Evolutionary conservation across 1,139 yeast genomes (phyloP).

Genomic region (Geotrichum fermentans): DNA sequence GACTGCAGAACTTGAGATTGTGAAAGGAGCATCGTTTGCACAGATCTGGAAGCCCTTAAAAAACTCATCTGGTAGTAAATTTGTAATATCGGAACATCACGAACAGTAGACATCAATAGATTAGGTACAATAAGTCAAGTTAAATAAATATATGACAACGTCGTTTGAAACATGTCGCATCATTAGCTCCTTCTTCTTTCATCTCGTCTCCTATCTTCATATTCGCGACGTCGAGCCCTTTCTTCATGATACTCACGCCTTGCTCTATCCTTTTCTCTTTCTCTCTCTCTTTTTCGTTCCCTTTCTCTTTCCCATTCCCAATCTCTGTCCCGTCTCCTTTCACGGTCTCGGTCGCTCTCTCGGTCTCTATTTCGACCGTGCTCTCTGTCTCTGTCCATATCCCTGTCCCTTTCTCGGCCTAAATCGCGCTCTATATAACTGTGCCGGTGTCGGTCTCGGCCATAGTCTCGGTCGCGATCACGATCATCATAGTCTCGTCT

Average conservation of each 20-base stretch:
- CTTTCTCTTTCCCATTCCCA: not conserved
- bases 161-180: too few species aligned
- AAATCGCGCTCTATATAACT: slow-evolving; percentile 13
- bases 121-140: too few species aligned
- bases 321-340: not conserved
- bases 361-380: not conserved
- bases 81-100: too few species aligned
- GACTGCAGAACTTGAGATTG: too few species aligned
- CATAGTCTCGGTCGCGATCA: not conserved
- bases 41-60: too few species aligned
- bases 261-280: not conserved
- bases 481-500: not conserved
- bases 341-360: not conserved
- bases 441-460: not conserved
- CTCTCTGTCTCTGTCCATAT: not conserved
- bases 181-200: not conserved
- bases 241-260: not conserved
- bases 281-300: not conserved
- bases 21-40: too few species aligned
- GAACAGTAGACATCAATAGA: too few species aligned
- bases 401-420: not conserved
- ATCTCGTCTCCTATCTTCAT: not conserved
- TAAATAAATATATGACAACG: too few species aligned
- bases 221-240: not conserved
- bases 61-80: too few species aligned